Conservation (phyloP, 1,139 yeast species). For the Nadsonia starkeyi-henricii region DNA sequence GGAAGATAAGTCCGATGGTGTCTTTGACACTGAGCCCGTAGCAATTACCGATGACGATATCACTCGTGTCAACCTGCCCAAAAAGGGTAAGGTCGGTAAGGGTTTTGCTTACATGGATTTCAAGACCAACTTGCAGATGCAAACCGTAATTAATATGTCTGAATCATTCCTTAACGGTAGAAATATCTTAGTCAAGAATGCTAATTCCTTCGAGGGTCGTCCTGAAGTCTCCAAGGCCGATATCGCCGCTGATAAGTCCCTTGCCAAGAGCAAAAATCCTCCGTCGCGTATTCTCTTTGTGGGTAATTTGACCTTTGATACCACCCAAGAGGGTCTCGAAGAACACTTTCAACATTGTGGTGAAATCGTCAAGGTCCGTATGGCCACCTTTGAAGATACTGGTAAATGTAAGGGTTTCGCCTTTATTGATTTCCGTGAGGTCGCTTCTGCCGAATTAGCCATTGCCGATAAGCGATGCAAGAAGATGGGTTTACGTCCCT, state of each 20-base stretch:
- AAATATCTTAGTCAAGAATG: conserved; percentile 69
- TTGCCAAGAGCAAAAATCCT: conserved; percentile 34
- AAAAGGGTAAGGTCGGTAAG: conserved; percentile 26
- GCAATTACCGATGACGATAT: conserved; percentile 16
- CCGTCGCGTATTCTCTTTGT: conserved; percentile 84
- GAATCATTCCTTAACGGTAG: conserved; percentile 72
- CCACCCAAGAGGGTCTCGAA: conserved; percentile 66
- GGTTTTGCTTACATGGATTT: conserved; percentile 93
- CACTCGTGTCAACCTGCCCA: conserved; percentile 30
- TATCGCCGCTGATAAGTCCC: conserved; percentile 9
- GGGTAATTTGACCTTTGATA: conserved; percentile 85
- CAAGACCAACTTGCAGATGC: conserved; percentile 44
- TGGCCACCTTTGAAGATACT: conserved; percentile 93
- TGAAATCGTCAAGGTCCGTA: conserved; percentile 64
- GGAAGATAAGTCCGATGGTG: not conserved
- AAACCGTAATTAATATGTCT: conserved; percentile 50
- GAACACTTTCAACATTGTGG: conserved; percentile 73
- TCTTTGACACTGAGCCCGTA: conserved; percentile 1
- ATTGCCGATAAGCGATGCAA: conserved; percentile 58
- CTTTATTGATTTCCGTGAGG: conserved; percentile 72
- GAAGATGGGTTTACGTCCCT: conserved; percentile 54
- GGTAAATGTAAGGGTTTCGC: conserved; percentile 97
- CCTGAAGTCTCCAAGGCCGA: conserved; percentile 32
- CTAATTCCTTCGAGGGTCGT: conserved; percentile 76
- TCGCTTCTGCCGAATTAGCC: conserved; percentile 72